Evolutionary conservation across 768 basidiomycete genomes (phyloP).

Genomic region (Candolleomyces aberdarensis): DNA sequence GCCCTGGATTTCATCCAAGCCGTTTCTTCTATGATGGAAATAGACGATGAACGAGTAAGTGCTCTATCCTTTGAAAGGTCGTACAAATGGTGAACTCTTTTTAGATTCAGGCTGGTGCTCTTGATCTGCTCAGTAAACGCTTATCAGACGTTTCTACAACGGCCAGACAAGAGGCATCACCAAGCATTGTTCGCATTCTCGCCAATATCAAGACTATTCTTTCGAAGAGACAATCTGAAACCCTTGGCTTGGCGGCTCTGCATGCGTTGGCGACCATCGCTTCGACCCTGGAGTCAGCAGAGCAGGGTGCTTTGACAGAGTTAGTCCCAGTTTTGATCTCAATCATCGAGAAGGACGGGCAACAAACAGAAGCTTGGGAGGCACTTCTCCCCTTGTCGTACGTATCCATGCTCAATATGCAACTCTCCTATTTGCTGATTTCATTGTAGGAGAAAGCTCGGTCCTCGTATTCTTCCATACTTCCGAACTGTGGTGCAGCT

Average conservation of each 20-base stretch:
- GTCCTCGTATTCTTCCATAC: conserved; percentile 85
- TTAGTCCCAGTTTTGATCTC: conserved; percentile 58
- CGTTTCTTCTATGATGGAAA: conserved; percentile 51
- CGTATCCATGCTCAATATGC: conserved; percentile 18
- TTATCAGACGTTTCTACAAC: conserved; percentile 56
- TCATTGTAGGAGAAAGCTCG: conserved; percentile 60
- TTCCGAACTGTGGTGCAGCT: conserved; percentile 69
- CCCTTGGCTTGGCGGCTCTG: conserved; percentile 45
- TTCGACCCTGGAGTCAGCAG: conserved; percentile 53
- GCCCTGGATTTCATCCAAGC: conserved; percentile 67
- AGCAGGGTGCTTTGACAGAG: conserved; percentile 61
- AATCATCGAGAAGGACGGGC: conserved; percentile 37
- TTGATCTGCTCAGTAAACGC: conserved; percentile 67
- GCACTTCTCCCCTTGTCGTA: conserved; percentile 64
- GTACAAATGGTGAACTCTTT: conserved; percentile 6
- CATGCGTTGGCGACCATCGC: conserved; percentile 59
- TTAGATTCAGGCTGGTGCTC: conserved; percentile 64
- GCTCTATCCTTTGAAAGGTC: background rate
- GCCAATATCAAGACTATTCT: conserved; percentile 41
- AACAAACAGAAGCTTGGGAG: conserved; percentile 42
- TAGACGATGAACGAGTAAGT: conserved; percentile 50
- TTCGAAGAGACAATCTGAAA: conserved; percentile 40
- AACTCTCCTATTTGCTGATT: background rate
- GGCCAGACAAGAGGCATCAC: conserved; percentile 48
- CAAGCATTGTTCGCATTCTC: conserved; percentile 53